These are phyloP conservation scores for Malus sieversii DNA, from an alignment of 306 rosid species.

Conservation along the genomic window DNA sequence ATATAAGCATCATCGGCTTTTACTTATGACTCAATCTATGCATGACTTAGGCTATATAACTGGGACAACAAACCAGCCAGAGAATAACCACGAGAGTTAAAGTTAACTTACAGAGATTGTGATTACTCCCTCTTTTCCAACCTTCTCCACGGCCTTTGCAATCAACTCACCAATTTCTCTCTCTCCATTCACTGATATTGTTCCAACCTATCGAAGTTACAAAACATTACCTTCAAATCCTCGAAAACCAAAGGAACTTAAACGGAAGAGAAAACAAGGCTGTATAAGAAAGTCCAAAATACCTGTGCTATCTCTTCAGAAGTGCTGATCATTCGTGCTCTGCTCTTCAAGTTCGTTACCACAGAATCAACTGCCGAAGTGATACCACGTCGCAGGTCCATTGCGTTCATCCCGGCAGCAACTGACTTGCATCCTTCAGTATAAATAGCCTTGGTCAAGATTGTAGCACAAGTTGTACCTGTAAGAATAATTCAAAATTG, in stretches of 20 bases:
- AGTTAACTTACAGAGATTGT: constrained; percentile 65
- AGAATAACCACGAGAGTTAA: not conserved
- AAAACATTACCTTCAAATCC: not conserved
- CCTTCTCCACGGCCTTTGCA: constrained; percentile 98
- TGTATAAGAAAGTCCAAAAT: not conserved
- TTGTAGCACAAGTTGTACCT: constrained; percentile 96
- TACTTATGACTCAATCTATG: not conserved
- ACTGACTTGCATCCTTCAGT: constrained; percentile 96
- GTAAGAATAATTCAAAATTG: constrained; percentile 15
- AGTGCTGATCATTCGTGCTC: constrained; percentile 91
- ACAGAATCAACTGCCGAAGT: constrained; percentile 84
- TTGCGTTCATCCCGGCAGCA: constrained; percentile 97
- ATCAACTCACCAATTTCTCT: constrained; percentile 94
- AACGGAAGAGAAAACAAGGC: not conserved
- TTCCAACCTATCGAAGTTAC: constrained; percentile 57
- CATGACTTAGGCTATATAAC: not conserved
- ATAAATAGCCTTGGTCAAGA: constrained; percentile 80
- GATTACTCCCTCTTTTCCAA: constrained; percentile 95
- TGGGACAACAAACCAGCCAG: not conserved
- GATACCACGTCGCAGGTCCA: constrained; percentile 94
- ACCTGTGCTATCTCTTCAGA: constrained; percentile 98
- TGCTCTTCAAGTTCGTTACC: constrained; percentile 81
- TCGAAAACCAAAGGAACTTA: not conserved
- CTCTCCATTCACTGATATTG: constrained; percentile 90
- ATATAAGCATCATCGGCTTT: not conserved